Evolutionary conservation across 2,329 filamentous ascomycete genomes (phyloP), one percentile per base, ranked within the genome.

Genomic region (Apiospora hydei): DNA sequence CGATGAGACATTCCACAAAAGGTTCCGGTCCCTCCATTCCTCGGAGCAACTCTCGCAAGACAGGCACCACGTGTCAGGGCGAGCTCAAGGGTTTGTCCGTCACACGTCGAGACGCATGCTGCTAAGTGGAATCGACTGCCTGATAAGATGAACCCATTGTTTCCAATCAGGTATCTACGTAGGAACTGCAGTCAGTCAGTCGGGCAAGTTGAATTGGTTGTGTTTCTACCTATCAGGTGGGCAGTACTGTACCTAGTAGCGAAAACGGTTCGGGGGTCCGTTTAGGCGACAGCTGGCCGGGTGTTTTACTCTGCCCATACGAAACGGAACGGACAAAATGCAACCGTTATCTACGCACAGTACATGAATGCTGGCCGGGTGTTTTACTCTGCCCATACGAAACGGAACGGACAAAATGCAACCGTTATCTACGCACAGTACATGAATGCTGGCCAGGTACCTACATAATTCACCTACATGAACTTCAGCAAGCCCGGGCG

Each of bases 1-100:
- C 34, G 21, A 64, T 64, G 57, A 64, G 57, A 64, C 57, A 64
- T 64, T n/a, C 11, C 21, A 64, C 57, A 41, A 41, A 41, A 64
- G 30, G 30, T 13, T 18, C 30, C 30, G 53, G 53, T 1, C n/a
- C 3, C 30, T 61, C 53, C 53, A 41, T 64, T 64, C 34, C 57
- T 64, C 57, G 57, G 34, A 38, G 30, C 8, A 64, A n/a, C 34
- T n/a, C 30, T 38, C 57, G 34, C 53, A 64, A 64, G 57, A 64
- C 57, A 41, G 30, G 34, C 57, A 64, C 34, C 57, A 64, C 57
- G 57, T 64, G 57, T 34, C 57, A 38, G 18, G 18, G 26, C 57
- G 21, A 41, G 34, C 30, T 64, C 53, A 64, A 30, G 34, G 14
- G n/a, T 26, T 51, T n/a, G 49, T 14, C 21, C 34, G 18, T 41